Percentiles rank a stretch among this genome's conserved stretches.
Evolutionary conservation across 192 early-diverging fungal species (phyloP).

Genomic region (Phycomyces blakesleeanus): DNA sequence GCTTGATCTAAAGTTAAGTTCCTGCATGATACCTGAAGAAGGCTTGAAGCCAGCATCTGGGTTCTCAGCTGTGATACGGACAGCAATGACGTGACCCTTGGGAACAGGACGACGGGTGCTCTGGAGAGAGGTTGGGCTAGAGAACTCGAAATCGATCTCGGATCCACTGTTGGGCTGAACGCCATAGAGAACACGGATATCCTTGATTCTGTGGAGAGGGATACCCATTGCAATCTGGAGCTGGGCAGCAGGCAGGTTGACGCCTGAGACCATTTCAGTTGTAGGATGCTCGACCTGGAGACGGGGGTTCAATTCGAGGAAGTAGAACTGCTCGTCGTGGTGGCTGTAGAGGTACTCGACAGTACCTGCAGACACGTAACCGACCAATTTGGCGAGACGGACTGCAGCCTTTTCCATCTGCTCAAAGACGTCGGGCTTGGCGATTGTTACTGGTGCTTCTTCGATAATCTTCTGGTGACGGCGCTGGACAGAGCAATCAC

Average conservation of each 20-base stretch:
- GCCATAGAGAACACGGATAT: constrained; percentile 95
- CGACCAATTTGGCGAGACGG: constrained; percentile 87
- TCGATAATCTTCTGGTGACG: constrained; percentile 99
- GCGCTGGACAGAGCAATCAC: constrained; percentile 97
- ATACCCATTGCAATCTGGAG: constrained; percentile 99
- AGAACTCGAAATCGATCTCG: constrained; percentile 93
- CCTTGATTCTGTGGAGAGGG: constrained; percentile 89
- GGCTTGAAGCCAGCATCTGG: constrained; percentile 99
- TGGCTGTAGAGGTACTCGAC: constrained; percentile 96
- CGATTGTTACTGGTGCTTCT: constrained; percentile 91
- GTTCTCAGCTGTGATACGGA: constrained; percentile 98
- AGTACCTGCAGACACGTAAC: constrained; percentile 93
- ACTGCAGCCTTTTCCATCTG: constrained; percentile 98
- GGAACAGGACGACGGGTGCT: constrained; percentile 89
- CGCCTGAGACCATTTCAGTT: constrained; percentile 98
- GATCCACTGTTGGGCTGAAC: constrained; percentile 80
- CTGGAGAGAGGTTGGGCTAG: constrained; percentile 65
- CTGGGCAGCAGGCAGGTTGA: constrained; percentile 96
- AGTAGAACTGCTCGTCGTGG: constrained; percentile 84
- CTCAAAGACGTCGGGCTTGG: constrained; percentile 72
- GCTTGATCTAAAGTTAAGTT: constrained; percentile 94
- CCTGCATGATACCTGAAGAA: constrained; percentile 91
- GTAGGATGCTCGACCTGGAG: constrained; percentile 99
- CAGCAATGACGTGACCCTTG: constrained; percentile 97
- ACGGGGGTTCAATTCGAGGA: constrained; percentile 96